These are phyloP conservation scores for Blastocystis sp. DNA, from an alignment of 352 stramenopile species.

Conservation along the genomic window DNA sequence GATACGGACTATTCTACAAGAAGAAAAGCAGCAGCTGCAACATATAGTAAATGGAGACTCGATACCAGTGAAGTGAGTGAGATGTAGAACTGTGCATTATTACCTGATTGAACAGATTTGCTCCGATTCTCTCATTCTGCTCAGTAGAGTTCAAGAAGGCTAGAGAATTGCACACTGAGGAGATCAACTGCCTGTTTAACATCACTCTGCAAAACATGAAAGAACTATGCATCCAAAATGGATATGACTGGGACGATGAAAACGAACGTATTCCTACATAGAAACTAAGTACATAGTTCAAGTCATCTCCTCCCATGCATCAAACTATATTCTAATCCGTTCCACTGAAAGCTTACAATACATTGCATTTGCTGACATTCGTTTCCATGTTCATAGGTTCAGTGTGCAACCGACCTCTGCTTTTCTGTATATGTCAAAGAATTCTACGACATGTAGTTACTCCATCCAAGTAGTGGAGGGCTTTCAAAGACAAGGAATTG, in stretches of 20 bases:
- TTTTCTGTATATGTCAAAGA: not conserved
- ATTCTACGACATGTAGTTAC: slow-evolving; percentile 10
- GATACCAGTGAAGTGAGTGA: not conserved
- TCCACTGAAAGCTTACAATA: not conserved
- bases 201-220: slow-evolving; percentile 1
- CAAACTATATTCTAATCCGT: not conserved
- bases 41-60: not conserved
- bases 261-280: not conserved
- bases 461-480: not conserved
- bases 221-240: not conserved
- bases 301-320: not conserved
- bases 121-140: not conserved
- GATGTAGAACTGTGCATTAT: not conserved
- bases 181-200: not conserved
- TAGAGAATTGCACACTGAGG: not conserved
- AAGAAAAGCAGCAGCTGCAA: too few relatives aligned
- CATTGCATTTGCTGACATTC: not conserved
- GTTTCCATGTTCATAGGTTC: not conserved
- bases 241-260: not conserved
- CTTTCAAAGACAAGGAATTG: not conserved
- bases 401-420: not conserved
- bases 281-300: not conserved
- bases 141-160: not conserved
- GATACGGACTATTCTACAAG: too few relatives aligned
- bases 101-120: not conserved